Percentiles rank a stretch among this genome's conserved stretches.
phyloP scores from a whole-genome alignment of 768 basidiomycete genomes.

The Dendrothele bispora region DNA sequence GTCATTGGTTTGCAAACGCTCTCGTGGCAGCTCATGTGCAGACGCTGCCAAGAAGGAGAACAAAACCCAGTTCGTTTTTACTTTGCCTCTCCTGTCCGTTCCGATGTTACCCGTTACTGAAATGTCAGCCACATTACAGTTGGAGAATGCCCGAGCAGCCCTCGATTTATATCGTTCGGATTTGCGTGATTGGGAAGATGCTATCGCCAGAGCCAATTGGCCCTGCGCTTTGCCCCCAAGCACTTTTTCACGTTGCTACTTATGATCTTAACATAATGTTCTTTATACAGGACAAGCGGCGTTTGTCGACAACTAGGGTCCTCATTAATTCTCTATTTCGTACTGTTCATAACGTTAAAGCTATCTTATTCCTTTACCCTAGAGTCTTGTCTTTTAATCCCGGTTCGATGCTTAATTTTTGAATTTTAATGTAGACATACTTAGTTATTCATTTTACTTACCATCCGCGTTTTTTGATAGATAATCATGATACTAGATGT shows the following conservation, averaged over 20 bases:
- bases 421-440: no score
- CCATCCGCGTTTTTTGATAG: no score
- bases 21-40: constrained; percentile 79
- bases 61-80: constrained; percentile 64
- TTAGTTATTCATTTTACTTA: no score
- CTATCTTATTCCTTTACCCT: no score
- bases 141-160: constrained; percentile 73
- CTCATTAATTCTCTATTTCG: no score
- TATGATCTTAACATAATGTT: constrained; percentile 35
- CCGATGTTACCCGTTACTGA: not conserved
- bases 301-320: no score
- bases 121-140: constrained; percentile 35
- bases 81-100: constrained; percentile 5
- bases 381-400: no score
- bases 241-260: constrained; percentile 79
- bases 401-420: no score
- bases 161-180: constrained; percentile 59
- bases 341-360: no score
- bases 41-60: constrained; percentile 72
- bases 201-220: constrained; percentile 64
- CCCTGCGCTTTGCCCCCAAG: constrained; percentile 75
- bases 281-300: no score
- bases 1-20: constrained; percentile 75
- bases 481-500: no score
- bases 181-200: constrained; percentile 63